Percentiles rank a stretch among this genome's conserved stretches.
Evolutionary conservation across 148 eudicot species (phyloP).

Genomic region (Talinum fruticosum): DNA sequence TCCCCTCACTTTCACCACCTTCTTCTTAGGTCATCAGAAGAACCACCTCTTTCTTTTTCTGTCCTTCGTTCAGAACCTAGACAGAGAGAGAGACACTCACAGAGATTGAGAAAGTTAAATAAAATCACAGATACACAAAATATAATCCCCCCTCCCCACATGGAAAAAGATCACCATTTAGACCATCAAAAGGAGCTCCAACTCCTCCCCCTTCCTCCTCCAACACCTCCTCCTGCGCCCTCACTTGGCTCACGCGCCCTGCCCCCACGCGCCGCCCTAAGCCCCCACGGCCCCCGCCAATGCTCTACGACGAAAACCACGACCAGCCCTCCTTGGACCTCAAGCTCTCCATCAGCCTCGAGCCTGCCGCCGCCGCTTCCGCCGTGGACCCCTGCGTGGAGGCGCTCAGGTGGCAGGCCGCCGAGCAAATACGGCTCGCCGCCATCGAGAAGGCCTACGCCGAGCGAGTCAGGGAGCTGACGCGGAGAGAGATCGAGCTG

Average conservation of each 20-base stretch:
- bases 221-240: conserved; percentile 29
- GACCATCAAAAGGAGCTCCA: conserved; percentile 60
- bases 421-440: conserved; percentile 76
- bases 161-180: conserved; percentile 51
- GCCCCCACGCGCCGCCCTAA: conserved; percentile 11
- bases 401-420: conserved; percentile 69
- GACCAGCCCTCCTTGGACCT: conserved; percentile 56
- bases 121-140: no score
- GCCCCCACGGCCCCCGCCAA: conserved; percentile 7
- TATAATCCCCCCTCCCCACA: conserved; percentile 28
- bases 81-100: no score
- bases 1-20: not conserved
- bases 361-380: conserved; percentile 13
- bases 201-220: conserved; percentile 66
- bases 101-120: no score
- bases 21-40: conserved; percentile 21
- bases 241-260: conserved; percentile 15
- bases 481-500: conserved; percentile 68
- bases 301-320: not conserved
- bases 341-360: conserved; percentile 63
- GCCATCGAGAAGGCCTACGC: conserved; percentile 84
- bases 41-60: conserved; percentile 7
- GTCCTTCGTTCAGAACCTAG: no score
- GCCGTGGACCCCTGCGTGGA: conserved; percentile 28
- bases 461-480: conserved; percentile 78